phyloP scores from a whole-genome alignment of 23 red algal genomes.

The Gracilaria gracilis region DNA sequence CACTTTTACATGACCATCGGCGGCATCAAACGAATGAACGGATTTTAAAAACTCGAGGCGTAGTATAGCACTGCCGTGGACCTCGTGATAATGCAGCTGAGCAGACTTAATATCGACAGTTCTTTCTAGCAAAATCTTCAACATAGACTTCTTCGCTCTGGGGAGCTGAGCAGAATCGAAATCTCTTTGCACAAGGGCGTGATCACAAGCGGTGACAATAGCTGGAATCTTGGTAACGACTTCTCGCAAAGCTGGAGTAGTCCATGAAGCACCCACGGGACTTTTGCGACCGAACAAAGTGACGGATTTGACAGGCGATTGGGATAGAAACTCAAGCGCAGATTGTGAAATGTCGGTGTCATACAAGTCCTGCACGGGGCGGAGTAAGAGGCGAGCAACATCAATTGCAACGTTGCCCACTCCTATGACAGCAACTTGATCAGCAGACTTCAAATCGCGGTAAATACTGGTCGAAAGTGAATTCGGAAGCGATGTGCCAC shows the following conservation, averaged over 20 bases:
- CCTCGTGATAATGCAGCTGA: slow-evolving; percentile 10
- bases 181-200: background rate
- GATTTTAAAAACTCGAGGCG: slow-evolving; percentile 36
- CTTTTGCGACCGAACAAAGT: slow-evolving; percentile 50
- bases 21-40: background rate
- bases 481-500: background rate
- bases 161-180: slow-evolving; percentile 2
- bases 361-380: slow-evolving; percentile 22
- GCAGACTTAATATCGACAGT: slow-evolving; percentile 32
- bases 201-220: slow-evolving; percentile 38
- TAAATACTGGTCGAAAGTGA: slow-evolving; percentile 3
- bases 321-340: slow-evolving; percentile 17
- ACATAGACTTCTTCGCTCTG: slow-evolving; percentile 32
- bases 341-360: slow-evolving; percentile 39
- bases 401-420: slow-evolving; percentile 95
- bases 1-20: background rate
- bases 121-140: slow-evolving; percentile 34
- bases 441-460: slow-evolving; percentile 4
- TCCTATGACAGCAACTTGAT: slow-evolving; percentile 80
- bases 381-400: slow-evolving; percentile 84
- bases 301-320: slow-evolving; percentile 25
- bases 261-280: slow-evolving; percentile 43
- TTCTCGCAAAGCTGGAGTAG: slow-evolving; percentile 60
- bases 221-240: slow-evolving; percentile 33
- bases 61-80: background rate